Base-by-base conservation (phyloP, 2,329 filamentous ascomycete species). In the Epichloe brachyelytri region DNA sequence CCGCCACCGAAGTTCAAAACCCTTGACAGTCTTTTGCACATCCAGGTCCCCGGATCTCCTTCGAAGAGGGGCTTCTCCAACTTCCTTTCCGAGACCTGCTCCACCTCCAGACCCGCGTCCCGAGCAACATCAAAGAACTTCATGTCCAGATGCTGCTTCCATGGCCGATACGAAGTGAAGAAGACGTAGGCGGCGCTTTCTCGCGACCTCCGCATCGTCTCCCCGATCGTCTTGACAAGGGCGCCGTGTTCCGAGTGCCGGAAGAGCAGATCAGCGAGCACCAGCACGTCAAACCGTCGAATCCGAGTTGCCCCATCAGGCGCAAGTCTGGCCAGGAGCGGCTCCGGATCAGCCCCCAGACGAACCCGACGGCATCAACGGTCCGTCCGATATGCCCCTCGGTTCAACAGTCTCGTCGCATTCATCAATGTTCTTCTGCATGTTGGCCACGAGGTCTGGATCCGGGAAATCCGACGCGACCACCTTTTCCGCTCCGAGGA, bases 391-490 rank as follows among this genome's bases (percentile, higher is more conserved):
- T 64, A 15, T 53, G 53, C 61, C 65, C 45, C 39, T 51, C 5
- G 63, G 60, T 54, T 63, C 62, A 3, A 62, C 57, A 3, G 60
- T 62, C 55, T 71, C 62, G 55, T 70, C 65, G 64, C 76, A 76
- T 64, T 78, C 69, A 57, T 76, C 64, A 53, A 94, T 82, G 64
- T 96, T 96, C 65, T 80, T 78, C 58, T 77, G 77, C 67, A 96
- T 81, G 61, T 88, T 94, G 19, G 77, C 74, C 22, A 97, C 75
- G n/a, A 97, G 74, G 20, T 94, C 88, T 40, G 76, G 73, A 65
- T 96, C 90, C 0, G 88, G 88, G 64, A 88, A 96, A 66, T 97
- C 90, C 7, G 89, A 95, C 58, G 91, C 82, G 10, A 96, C 85
- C 2, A 86, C 80, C 49, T 72, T 78, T 47, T 66, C 67, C 3